These are phyloP conservation scores for Clonostachys byssicola DNA, from an alignment of 2,329 filamentous ascomycete genomes.

Conservation along the genomic window DNA sequence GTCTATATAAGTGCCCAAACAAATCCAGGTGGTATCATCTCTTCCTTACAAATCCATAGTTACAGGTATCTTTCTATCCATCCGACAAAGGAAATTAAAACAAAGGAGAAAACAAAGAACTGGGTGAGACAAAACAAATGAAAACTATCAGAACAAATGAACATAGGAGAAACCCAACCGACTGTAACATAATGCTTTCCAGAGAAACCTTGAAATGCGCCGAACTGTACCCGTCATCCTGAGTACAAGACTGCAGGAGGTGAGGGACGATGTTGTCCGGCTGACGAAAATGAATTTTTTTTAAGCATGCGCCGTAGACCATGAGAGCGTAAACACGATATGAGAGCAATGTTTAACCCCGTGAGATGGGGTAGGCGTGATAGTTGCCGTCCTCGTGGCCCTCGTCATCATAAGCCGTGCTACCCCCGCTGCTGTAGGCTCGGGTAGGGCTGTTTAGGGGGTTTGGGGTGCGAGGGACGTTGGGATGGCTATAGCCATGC, in stretches of 20 bases:
- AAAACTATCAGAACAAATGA: neutral
- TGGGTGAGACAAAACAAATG: neutral
- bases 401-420: conserved; percentile 15
- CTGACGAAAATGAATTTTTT: neutral
- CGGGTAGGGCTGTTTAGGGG: conserved; percentile 9
- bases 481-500: conserved; percentile 4
- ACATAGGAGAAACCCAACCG: no score
- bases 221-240: no score
- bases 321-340: neutral
- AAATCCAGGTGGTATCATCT: no score
- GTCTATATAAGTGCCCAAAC: no score
- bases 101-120: neutral
- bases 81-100: no score
- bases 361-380: conserved; percentile 23
- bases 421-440: conserved; percentile 12
- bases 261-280: neutral
- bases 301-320: neutral
- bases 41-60: no score
- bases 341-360: neutral
- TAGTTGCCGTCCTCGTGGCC: conserved; percentile 27
- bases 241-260: neutral
- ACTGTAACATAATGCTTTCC: no score
- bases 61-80: no score
- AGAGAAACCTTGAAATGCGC: no score
- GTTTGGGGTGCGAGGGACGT: conserved; percentile 20